A percentile compares a stretch with the other conserved stretches of the same genome.
Conservation (phyloP, 2,329 filamentous ascomycete genomes). For the Arachnomyces sp. region DNA sequence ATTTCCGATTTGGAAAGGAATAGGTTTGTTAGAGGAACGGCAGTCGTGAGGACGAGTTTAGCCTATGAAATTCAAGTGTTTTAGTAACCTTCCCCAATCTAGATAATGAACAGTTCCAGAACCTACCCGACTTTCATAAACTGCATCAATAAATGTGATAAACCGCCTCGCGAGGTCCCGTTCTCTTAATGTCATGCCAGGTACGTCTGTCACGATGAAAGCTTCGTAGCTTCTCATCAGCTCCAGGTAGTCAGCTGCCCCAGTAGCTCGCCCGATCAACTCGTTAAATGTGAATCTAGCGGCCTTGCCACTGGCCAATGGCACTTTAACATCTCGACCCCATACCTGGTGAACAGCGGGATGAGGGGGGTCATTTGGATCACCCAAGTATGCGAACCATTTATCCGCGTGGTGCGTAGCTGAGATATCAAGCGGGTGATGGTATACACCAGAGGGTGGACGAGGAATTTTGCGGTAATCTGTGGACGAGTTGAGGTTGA, state of each 20-base stretch:
- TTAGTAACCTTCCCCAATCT: no score
- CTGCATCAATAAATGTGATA: constrained; percentile 95
- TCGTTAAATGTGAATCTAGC: constrained; percentile 91
- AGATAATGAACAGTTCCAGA: constrained; percentile 1
- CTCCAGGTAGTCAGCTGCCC: constrained; percentile 92
- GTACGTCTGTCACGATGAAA: constrained; percentile 85
- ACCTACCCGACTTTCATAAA: constrained; percentile 65
- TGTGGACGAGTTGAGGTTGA: constrained; percentile 89
- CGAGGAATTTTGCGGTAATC: constrained; percentile 97
- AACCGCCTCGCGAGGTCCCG: constrained; percentile 85
- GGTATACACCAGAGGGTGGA: constrained; percentile 87
- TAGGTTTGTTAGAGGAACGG: constrained; percentile 72
- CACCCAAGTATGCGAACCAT: constrained; percentile 92
- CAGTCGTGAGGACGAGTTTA: constrained; percentile 90
- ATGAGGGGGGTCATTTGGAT: constrained; percentile 68
- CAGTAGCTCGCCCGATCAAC: constrained; percentile 77
- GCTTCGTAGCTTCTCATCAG: constrained; percentile 82
- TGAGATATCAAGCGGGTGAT: constrained; percentile 72
- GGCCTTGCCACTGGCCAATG: constrained; percentile 75
- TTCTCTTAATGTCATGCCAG: constrained; percentile 78
- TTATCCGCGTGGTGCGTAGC: constrained; percentile 77
- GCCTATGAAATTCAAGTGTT: constrained; percentile 58
- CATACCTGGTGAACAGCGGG: constrained; percentile 75
- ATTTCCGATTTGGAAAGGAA: constrained; percentile 71
- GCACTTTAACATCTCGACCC: constrained; percentile 84